Evolutionary conservation across 2,329 filamentous ascomycete genomes (phyloP), one percentile per base, ranked within the genome.

Genomic region (Xylariaceae sp.): DNA sequence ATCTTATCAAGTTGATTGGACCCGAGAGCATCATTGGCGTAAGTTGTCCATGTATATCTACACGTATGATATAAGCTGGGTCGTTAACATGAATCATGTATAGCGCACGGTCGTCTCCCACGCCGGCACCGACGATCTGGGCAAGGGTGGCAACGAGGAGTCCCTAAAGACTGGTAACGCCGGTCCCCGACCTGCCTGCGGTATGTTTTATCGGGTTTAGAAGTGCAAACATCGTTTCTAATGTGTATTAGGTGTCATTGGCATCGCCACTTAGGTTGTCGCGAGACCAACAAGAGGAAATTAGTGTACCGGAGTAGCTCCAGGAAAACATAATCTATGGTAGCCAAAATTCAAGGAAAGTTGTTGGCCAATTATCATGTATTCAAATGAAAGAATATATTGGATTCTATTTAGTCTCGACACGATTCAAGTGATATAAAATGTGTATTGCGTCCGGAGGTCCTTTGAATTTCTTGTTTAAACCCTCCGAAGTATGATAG

Each of bases 151-250:
- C 67, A 87, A 90, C 79, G 91, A 93, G 79, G 92, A 97, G 82
- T 96, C 91, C 70, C 91, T 95, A 82, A 97, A 95, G 88, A 99
- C 94, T 63, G 94, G 94, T 66, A 99, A 97, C 75, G 94, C 94
- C 72, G 94, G 94, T 69, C 75, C 80, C 67, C 91, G 94, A 72
- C 94, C 94, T 73, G 94, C 94, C 73, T 99, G 94, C 79, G 94
- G 94, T 90, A 83, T 73, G 84, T 76, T 11, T 32, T 43, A 44
- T 42, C 24, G 6, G 7, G 3, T 20, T 27, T 3, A 27, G 6
- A 9, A 6, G 32, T 6, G 18, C 6, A n/a, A 23, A 15, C 6
- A 11, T 16, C 18, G 3, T n/a, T 36, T 35, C 57, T 60, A 42
- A 60, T n/a, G 15, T 53, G 23, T 21, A 26, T 15, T 44, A 89